Base-by-base conservation (phyloP, 2,329 filamentous ascomycete genomes). In the Albophoma yamanashiensis region DNA sequence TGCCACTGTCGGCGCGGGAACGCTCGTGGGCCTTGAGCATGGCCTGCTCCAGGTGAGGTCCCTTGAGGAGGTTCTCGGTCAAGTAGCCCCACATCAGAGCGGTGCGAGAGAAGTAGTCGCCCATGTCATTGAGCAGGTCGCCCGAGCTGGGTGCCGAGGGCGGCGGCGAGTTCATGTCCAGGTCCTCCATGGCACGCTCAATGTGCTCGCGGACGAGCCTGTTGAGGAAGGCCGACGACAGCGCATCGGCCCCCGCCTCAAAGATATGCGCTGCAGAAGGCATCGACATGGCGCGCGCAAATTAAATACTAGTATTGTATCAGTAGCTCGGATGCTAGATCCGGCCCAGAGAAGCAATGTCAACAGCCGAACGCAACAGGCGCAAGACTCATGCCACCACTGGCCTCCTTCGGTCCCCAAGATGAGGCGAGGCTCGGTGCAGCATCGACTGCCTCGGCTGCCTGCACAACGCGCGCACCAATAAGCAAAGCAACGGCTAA, bases 81-180 rank as follows among this genome's bases (percentile, higher is more conserved):
- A 75, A 62, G 27, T 63, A 64, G n/a, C 68, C 66, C 69, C 68
- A 73, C 59, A 74, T 64, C 43, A 67, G 59, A 27, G 73, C 71
- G n/a, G 70, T 72, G 34, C 69, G 70, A 38, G 67, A 65, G 31
- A 75, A 62, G 60, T 75, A 75, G 31, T 75, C 72, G 39, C 73
- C 73, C 60, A 74, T 67, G 40, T 74, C 71, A 39, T 64, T 64
- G 50, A 74, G 67, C 57, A 75, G 60, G 47, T 69, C 71, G 17
- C 67, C 65, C 17, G 67, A 62, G 52, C 66, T 62, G n/a, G 58
- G 60, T 34, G 52, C 52, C 14, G 56, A 60, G 42, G 59, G 61
- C 52, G 61, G 63, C n/a, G 57, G 59, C 56, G 64, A 58, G n/a
- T 56, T 59, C 45, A 60, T 64, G 58, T 66, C 65, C 36, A 70